These are phyloP conservation scores for Fragilaria crotonensis DNA, from an alignment of 108 stramenopile genomes.

Conservation along the genomic window DNA sequence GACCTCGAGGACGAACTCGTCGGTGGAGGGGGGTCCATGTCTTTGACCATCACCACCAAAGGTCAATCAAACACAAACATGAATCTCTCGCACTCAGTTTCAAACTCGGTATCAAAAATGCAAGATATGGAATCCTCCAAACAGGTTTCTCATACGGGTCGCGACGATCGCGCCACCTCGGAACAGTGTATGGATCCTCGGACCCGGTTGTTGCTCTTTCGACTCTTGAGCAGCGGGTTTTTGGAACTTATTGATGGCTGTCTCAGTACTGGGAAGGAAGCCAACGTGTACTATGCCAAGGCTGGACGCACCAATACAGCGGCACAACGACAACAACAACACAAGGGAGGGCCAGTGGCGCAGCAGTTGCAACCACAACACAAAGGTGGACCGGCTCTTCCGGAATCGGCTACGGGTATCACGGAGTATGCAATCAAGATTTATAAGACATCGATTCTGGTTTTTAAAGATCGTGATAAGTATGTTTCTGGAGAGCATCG, in stretches of 20 bases:
- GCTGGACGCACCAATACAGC: conserved; percentile 28
- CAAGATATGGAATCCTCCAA: conserved; percentile 81
- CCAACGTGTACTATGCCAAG: conserved; percentile 97
- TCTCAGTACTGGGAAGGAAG: conserved; percentile 97
- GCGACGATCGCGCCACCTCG: conserved; percentile 92
- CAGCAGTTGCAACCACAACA: neutral
- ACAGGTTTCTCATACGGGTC: conserved; percentile 76
- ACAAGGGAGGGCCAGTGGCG: neutral
- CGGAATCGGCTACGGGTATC: conserved; percentile 17
- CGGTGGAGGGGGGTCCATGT: conserved; percentile 2
- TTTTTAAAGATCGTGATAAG: conserved; percentile 98
- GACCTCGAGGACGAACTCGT: conserved; percentile 18
- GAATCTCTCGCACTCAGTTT: conserved; percentile 83
- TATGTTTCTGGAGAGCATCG: conserved; percentile 98
- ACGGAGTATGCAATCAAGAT: conserved; percentile 96
- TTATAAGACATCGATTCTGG: conserved; percentile 98
- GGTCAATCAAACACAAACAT: conserved; percentile 36
- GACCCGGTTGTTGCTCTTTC: conserved; percentile 94
- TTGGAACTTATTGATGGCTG: conserved; percentile 93
- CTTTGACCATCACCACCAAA: conserved; percentile 1
- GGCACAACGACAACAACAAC: neutral
- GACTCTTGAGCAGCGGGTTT: conserved; percentile 88
- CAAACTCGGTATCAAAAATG: conserved; percentile 85
- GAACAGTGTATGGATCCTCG: conserved; percentile 97
- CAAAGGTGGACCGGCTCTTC: conserved; percentile 11